Conservation (phyloP, 495 filamentous ascomycete genomes). For the Penicillium soppii region DNA sequence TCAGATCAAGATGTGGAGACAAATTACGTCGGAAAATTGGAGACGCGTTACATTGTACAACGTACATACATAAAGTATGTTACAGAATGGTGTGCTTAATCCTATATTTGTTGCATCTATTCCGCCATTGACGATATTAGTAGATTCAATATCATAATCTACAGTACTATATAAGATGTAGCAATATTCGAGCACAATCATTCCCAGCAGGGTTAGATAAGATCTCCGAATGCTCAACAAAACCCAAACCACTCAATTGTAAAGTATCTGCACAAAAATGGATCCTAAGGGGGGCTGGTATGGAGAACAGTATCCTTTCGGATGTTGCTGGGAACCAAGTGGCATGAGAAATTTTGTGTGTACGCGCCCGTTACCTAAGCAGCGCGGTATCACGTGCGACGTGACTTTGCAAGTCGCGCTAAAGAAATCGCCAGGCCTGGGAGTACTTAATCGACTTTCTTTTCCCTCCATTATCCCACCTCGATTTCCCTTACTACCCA, state of each 20-base stretch:
- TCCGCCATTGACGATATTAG: too few species aligned
- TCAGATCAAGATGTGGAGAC: constrained; percentile 30
- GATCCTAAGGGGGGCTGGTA: constrained; percentile 12
- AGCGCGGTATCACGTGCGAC: constrained; percentile 42
- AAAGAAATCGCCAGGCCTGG: constrained; percentile 23
- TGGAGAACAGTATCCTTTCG: constrained; percentile 21
- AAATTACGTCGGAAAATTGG: constrained; percentile 20
- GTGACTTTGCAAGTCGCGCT: constrained; percentile 48
- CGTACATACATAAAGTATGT: too few species aligned
- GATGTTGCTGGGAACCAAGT: constrained; percentile 26
- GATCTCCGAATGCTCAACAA: constrained; percentile 7
- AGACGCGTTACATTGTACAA: constrained; percentile 17
- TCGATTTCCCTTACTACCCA: constrained; percentile 14
- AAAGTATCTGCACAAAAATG: constrained; percentile 19
- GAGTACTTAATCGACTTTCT: constrained; percentile 30
- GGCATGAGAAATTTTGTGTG: constrained; percentile 24
- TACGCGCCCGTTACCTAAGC: constrained; percentile 12
- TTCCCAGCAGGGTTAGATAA: too few species aligned
- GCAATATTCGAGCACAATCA: too few species aligned
- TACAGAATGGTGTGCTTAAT: neutral
- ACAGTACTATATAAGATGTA: too few species aligned
- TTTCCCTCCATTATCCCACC: constrained; percentile 30
- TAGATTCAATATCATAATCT: too few species aligned
- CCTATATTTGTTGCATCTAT: too few species aligned
- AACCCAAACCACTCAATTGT: neutral